A percentile compares a stretch with the other conserved stretches of the same genome.
Evolutionary conservation across 805 yeast species (phyloP).

Genomic region (Naumovozyma dairenensis): DNA sequence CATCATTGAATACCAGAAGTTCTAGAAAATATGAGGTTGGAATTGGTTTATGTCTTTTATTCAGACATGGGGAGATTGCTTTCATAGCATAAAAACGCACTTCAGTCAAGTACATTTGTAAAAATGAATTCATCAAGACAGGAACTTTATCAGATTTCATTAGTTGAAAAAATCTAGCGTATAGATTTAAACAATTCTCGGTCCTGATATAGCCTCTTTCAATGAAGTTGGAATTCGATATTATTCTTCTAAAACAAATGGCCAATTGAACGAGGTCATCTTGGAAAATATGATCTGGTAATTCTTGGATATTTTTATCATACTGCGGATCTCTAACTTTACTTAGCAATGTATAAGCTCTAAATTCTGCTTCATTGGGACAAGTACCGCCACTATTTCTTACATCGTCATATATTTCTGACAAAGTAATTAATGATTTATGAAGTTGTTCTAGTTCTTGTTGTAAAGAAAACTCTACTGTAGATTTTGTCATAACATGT

Average conservation of each 20-base stretch:
- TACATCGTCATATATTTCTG: constrained; percentile 78
- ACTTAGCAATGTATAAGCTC: constrained; percentile 76
- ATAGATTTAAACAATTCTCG: constrained; percentile 53
- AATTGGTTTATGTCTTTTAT: constrained; percentile 61
- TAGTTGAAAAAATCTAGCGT: constrained; percentile 52
- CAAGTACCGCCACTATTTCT: constrained; percentile 57
- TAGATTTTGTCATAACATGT: constrained; percentile 74
- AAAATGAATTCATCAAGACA: constrained; percentile 56
- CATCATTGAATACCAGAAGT: constrained; percentile 59
- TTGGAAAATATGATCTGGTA: constrained; percentile 49
- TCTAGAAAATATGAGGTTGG: constrained; percentile 37
- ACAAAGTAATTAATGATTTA: constrained; percentile 78
- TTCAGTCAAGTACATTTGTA: constrained; percentile 75
- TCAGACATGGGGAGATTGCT: constrained; percentile 55
- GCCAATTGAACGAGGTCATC: constrained; percentile 61
- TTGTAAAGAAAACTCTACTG: constrained; percentile 74
- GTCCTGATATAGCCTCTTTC: constrained; percentile 44
- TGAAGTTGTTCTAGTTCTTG: constrained; percentile 93
- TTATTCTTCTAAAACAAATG: constrained; percentile 52
- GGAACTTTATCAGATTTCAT: constrained; percentile 46
- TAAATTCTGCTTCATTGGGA: constrained; percentile 85
- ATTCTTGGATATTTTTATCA: constrained; percentile 60
- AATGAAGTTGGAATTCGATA: constrained; percentile 51
- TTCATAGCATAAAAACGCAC: constrained; percentile 64
- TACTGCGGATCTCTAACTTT: constrained; percentile 78